phyloP scores from a whole-genome alignment of 1,284 basidiomycete species.

The Ganoderma sinense region DNA sequence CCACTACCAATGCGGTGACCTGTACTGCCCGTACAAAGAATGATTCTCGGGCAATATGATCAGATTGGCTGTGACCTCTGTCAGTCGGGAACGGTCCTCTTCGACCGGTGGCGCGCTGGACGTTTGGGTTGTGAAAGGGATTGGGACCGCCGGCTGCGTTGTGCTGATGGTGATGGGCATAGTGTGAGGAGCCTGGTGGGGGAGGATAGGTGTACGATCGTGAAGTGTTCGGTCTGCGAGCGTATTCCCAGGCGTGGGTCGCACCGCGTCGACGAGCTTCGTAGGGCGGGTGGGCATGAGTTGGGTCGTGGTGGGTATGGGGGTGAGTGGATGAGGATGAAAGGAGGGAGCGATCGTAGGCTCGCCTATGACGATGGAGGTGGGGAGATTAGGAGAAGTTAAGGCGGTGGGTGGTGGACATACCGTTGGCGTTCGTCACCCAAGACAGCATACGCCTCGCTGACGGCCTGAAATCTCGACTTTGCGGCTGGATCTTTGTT shows the following conservation, averaged over 20 bases:
- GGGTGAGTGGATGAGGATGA: conserved; percentile 8
- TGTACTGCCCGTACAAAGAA: conserved; percentile 40
- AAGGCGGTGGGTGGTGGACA: conserved; percentile 6
- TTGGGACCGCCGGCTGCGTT: conserved; percentile 30
- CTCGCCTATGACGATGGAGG: conserved; percentile 35
- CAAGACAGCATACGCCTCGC: conserved; percentile 56
- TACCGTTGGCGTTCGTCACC: conserved; percentile 57
- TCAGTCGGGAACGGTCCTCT: conserved; percentile 28
- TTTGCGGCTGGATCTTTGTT: conserved; percentile 48
- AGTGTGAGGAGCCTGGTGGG: conserved; percentile 28
- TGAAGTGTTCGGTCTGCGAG: conserved; percentile 32
- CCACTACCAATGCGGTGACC: conserved; percentile 42
- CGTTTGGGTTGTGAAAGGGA: conserved; percentile 40
- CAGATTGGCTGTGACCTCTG: conserved; percentile 32
- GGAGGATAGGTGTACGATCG: conserved; percentile 24
- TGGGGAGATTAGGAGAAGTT: conserved; percentile 1
- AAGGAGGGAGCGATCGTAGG: conserved; percentile 44
- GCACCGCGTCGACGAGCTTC: conserved; percentile 44
- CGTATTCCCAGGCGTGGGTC: conserved; percentile 49
- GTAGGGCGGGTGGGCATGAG: conserved; percentile 33
- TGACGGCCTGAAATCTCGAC: conserved; percentile 53
- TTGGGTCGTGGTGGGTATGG: conserved; percentile 25
- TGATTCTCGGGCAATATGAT: conserved; percentile 38
- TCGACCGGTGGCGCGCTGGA: conserved; percentile 40
- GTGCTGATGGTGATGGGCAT: conserved; percentile 18